Base-by-base conservation (phyloP, 2,329 filamentous ascomycete genomes). In the Cladosporium sp. region DNA sequence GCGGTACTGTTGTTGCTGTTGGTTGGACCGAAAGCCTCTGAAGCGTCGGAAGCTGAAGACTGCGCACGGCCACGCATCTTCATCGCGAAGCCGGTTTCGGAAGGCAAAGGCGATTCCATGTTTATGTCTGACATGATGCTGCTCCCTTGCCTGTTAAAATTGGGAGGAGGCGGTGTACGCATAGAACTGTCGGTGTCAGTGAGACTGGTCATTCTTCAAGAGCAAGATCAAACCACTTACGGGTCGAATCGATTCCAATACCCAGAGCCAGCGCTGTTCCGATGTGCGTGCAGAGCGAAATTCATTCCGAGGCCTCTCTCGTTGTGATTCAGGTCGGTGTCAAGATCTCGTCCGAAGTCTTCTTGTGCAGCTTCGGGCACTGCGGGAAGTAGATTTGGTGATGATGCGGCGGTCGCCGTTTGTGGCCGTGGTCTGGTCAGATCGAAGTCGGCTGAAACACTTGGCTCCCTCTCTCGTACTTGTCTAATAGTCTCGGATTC, bases 401-500 rank as follows among this genome's bases (percentile, higher is more conserved):
- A 91, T 0, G 88, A 89, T 35, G 87, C 80, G 1, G 84, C 80
- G 2, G 85, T 87, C 20, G 76, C 77, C 64, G 65, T 81, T 54
- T 79, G 73, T 48, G 80, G 70, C 10, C 74, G 72, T 63, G 66
- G 58, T 56, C 74, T 63, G 47, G 70, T 56, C 13, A 66, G 57
- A 48, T 70, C 68, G n/a, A 69, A 61, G n/a, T 70, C 67, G 28
- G 39, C 39, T 12, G 61, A 54, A 56, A 85, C 63, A 56, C 66
- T 68, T 47, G 61, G 82, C 67, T 97, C 92, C 65, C 88, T 93
- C 72, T 97, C 94, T 40, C 91, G 88, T 25, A 97, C 92, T 73
- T 97, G 94, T 51, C 91, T 89, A 61, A 99, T 91, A 4, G 97
- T 94, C 73, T 97, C 93, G 36, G 93, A 91, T 77, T 99, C 94